These are phyloP conservation scores for Rhodomyrtus tomentosa DNA, from an alignment of 345 rosid genomes.

Conservation along the genomic window DNA sequence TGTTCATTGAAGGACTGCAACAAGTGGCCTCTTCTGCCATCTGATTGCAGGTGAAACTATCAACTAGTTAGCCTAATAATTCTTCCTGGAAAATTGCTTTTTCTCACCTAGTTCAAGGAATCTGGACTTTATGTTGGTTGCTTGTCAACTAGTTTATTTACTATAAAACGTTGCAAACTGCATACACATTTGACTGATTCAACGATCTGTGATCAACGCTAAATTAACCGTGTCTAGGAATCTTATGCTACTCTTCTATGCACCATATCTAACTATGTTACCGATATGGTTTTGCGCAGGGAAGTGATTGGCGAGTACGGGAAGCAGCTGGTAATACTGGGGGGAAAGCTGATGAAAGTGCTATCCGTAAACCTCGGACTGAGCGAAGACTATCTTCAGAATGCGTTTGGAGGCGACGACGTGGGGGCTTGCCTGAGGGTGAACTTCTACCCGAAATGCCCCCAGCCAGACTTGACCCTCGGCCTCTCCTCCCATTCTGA, in stretches of 20 bases:
- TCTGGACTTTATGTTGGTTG: neutral
- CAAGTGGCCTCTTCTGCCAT: conserved; percentile 78
- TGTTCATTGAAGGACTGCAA: conserved; percentile 32
- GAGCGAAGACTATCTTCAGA: conserved; percentile 34
- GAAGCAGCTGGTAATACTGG: conserved; percentile 37
- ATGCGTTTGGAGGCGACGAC: conserved; percentile 63
- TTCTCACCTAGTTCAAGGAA: neutral
- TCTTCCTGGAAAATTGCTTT: neutral
- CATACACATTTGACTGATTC: neutral
- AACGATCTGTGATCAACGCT: neutral
- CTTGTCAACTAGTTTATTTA: neutral
- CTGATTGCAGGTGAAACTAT: conserved; percentile 35
- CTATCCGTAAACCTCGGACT: conserved; percentile 64
- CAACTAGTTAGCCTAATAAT: neutral
- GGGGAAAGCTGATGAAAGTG: conserved; percentile 60
- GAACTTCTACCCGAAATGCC: conserved; percentile 89
- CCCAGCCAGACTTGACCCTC: conserved; percentile 76
- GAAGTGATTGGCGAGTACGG: conserved; percentile 68
- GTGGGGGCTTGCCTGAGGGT: conserved; percentile 73
- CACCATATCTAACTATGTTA: neutral
- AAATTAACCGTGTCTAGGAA: neutral
- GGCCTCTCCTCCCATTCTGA: conserved; percentile 90
- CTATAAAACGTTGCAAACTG: neutral
- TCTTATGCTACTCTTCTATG: neutral
- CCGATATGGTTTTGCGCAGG: conserved; percentile 18